Percentiles rank a stretch among this genome's conserved stretches.
These are phyloP conservation scores for Pleurotus djamor DNA, from an alignment of 768 basidiomycete species.

Conservation along the genomic window DNA sequence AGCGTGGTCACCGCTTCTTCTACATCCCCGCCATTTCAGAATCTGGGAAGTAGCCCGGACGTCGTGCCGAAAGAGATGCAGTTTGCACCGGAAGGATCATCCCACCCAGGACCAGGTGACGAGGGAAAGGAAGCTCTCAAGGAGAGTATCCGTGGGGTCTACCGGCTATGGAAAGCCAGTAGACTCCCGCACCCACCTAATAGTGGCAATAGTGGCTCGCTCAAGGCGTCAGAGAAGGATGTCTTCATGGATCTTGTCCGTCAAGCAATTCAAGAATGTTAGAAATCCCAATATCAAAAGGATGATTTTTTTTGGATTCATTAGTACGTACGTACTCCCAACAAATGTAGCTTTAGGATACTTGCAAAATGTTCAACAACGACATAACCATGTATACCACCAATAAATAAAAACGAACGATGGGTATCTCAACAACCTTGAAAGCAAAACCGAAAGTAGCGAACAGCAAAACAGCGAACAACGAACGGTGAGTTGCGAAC, in stretches of 20 bases:
- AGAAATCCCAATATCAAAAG: neutral
- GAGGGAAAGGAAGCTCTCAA: conserved; percentile 40
- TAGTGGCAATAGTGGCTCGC: conserved; percentile 3
- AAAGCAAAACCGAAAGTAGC: no score
- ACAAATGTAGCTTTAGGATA: conserved; percentile 1
- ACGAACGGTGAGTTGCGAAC: no score
- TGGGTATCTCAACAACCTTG: neutral
- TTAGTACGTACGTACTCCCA: neutral
- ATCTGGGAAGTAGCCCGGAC: neutral
- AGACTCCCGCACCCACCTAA: conserved; percentile 14
- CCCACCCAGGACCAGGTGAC: neutral
- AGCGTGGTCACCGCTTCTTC: conserved; percentile 14
- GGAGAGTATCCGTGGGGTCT: conserved; percentile 54
- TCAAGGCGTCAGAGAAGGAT: conserved; percentile 20
- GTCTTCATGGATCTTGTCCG: conserved; percentile 36
- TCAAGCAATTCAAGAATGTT: conserved; percentile 19
- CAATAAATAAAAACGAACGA: neutral
- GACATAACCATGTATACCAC: neutral
- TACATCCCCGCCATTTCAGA: conserved; percentile 2
- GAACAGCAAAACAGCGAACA: no score
- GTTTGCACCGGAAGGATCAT: neutral
- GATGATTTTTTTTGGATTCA: conserved; percentile 3
- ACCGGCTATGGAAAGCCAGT: conserved; percentile 54
- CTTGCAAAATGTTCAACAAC: neutral
- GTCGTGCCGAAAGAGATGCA: neutral